These are phyloP conservation scores for Dryas octopetala DNA, from an alignment of 306 rosid species.

Conservation along the genomic window DNA sequence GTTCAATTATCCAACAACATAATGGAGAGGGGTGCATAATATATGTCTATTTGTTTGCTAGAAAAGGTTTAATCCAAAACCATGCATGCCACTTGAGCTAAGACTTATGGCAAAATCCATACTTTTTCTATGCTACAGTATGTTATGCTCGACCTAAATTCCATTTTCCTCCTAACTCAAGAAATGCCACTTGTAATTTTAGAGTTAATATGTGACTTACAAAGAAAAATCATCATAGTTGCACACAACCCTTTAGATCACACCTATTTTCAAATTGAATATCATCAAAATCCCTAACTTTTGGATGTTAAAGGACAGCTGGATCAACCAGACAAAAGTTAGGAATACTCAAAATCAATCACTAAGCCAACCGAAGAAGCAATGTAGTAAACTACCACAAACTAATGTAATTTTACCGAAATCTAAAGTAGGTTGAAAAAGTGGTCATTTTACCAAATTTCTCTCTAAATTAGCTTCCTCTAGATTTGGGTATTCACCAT, in stretches of 20 bases:
- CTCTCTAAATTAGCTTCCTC: no score
- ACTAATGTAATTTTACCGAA: background rate
- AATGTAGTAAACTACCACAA: conserved; percentile 10
- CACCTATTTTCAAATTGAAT: background rate
- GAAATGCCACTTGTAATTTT: background rate
- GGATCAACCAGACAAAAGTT: background rate
- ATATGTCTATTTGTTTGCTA: no score
- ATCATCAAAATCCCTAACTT: conserved; percentile 1
- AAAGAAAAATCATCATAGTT: background rate
- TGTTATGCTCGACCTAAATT: background rate
- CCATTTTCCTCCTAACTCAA: background rate
- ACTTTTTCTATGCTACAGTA: background rate
- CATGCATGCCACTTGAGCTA: background rate
- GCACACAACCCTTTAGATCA: background rate
- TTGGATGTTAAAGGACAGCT: background rate
- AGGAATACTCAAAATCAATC: conserved; percentile 4
- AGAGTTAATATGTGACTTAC: background rate
- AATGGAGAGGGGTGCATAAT: no score
- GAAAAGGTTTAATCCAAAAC: no score
- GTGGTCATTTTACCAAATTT: no score
- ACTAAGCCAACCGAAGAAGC: conserved; percentile 3
- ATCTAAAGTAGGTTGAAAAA: background rate
- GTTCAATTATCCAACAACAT: no score
- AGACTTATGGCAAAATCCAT: background rate
- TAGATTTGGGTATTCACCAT: no score